Evolutionary conservation across 2,329 filamentous ascomycete genomes (phyloP).

Genomic region (Aspergillus pseudoglaucus): DNA sequence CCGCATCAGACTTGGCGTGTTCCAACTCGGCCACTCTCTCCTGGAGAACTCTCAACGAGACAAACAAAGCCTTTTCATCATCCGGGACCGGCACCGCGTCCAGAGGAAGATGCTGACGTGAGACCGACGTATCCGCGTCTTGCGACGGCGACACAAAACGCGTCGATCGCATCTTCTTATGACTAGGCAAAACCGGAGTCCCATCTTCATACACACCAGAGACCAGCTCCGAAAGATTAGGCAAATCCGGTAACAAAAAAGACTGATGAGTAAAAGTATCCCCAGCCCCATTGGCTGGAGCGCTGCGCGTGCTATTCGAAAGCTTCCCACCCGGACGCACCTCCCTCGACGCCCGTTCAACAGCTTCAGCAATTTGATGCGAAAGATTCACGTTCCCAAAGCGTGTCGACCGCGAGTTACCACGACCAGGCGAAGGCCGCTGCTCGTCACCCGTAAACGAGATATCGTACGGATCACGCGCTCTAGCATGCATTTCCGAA

Average conservation of each 20-base stretch:
- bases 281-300: slow-evolving; percentile 19
- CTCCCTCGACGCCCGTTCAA: slow-evolving; percentile 33
- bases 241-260: slow-evolving; percentile 55
- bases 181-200: slow-evolving; percentile 51
- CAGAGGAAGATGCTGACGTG: slow-evolving; percentile 41
- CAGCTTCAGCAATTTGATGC: slow-evolving; percentile 32
- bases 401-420: slow-evolving; percentile 48
- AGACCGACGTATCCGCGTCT: slow-evolving; percentile 26
- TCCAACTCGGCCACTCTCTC: slow-evolving; percentile 54
- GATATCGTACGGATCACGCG: slow-evolving; percentile 47
- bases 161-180: slow-evolving; percentile 43
- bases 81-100: slow-evolving; percentile 52
- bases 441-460: slow-evolving; percentile 45
- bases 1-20: slow-evolving; percentile 46
- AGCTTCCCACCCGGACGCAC: slow-evolving; percentile 20
- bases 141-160: slow-evolving; percentile 48
- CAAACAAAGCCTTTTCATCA: slow-evolving; percentile 58
- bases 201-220: slow-evolving; percentile 54
- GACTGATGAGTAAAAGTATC: slow-evolving; percentile 52
- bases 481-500: slow-evolving; percentile 51
- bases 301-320: slow-evolving; percentile 16
- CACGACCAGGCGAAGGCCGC: slow-evolving; percentile 37
- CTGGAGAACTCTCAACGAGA: slow-evolving; percentile 53
- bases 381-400: slow-evolving; percentile 45
- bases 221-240: slow-evolving; percentile 56